Evolutionary conservation across 1,284 basidiomycete genomes (phyloP).

Genomic region (Gastroboletus turbinatus): DNA sequence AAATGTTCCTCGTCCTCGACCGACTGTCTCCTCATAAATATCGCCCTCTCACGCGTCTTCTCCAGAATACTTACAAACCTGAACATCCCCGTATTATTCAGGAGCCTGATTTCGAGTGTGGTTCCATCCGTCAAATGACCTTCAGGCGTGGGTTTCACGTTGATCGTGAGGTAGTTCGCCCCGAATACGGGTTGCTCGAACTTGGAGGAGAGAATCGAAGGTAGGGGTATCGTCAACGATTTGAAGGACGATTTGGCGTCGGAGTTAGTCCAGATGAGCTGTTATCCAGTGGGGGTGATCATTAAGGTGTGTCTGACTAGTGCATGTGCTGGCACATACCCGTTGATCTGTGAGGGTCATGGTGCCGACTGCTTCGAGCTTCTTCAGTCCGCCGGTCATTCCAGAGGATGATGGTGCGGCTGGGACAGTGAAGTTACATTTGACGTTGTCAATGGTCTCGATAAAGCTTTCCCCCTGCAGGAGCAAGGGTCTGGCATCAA

Average conservation of each 20-base stretch:
- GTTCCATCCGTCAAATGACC: constrained; percentile 67
- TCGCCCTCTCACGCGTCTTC: constrained; percentile 70
- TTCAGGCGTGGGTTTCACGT: constrained; percentile 60
- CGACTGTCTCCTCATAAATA: constrained; percentile 69
- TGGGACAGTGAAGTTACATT: constrained; percentile 58
- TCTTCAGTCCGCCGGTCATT: constrained; percentile 53
- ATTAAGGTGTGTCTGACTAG: constrained; percentile 4
- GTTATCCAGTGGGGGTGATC: constrained; percentile 1
- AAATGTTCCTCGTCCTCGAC: constrained; percentile 58
- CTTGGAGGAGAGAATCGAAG: constrained; percentile 61
- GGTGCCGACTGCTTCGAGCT: constrained; percentile 57
- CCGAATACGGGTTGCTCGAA: constrained; percentile 76
- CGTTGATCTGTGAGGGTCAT: constrained; percentile 69
- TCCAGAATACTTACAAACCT: constrained; percentile 69
- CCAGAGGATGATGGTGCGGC: constrained; percentile 46
- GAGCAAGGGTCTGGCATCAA: constrained; percentile 57
- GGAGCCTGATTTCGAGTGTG: constrained; percentile 63
- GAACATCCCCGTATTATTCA: constrained; percentile 67
- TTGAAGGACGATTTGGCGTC: constrained; percentile 42
- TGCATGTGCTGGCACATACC: constrained; percentile 42
- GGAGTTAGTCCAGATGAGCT: constrained; percentile 66
- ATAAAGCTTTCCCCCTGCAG: constrained; percentile 63
- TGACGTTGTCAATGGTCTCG: constrained; percentile 53
- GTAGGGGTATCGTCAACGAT: constrained; percentile 58
- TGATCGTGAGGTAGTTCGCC: constrained; percentile 64